These are phyloP conservation scores for barrel medic (Medicago truncatula) DNA, from an alignment of 306 rosid species.

Conservation along the genomic window MtrunA17r5.0-ANR NC_053048.1:26406501-26407000, in stretches of 20 bases:
- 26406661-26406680: neutral
- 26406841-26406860: slow-evolving; percentile 8
- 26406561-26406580: slow-evolving; percentile 61
- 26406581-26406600: slow-evolving; percentile 51
- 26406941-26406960: slow-evolving; percentile 22
- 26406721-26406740: neutral
- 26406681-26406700: neutral
- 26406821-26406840: neutral
- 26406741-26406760: neutral
- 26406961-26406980: slow-evolving; percentile 41
- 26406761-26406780: neutral
- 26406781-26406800: neutral
- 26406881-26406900: slow-evolving; percentile 33
- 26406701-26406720: slow-evolving; percentile 1
- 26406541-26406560: slow-evolving; percentile 71
- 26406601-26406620: slow-evolving; percentile 64
- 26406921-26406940: slow-evolving; percentile 58
- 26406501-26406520: slow-evolving; percentile 71
- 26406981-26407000: slow-evolving; percentile 47
- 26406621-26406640: slow-evolving; percentile 45
- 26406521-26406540: slow-evolving; percentile 54
- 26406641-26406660: neutral
- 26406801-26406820: slow-evolving; percentile 3
- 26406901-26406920: slow-evolving; percentile 40
- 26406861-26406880: slow-evolving; percentile 37